phyloP scores from a whole-genome alignment of 2,329 filamentous ascomycete genomes.

The Cytospora paraplurivora region DNA sequence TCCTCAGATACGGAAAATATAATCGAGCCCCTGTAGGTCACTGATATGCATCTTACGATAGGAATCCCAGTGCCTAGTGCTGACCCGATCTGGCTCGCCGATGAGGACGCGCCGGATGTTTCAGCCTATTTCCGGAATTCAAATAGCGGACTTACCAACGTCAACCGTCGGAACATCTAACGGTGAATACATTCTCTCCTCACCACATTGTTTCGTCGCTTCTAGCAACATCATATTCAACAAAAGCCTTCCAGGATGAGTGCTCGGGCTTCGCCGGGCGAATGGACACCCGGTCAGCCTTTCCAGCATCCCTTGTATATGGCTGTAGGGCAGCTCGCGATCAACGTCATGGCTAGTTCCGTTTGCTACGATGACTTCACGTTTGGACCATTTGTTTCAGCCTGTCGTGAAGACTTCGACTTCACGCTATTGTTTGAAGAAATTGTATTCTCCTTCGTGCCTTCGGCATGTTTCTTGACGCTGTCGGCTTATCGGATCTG shows the following conservation, averaged over 20 bases:
- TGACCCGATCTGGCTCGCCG: conserved; percentile 3
- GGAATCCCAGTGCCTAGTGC: too few relatives aligned
- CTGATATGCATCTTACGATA: too few relatives aligned
- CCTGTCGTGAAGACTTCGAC: conserved; percentile 14
- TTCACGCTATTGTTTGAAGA: conserved; percentile 21
- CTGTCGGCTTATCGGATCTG: conserved; percentile 6
- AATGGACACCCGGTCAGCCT: neutral
- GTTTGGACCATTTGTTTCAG: conserved; percentile 3
- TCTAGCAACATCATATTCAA: neutral
- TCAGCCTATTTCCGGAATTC: neutral
- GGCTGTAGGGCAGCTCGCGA: neutral
- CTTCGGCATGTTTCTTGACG: conserved; percentile 6
- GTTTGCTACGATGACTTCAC: conserved; percentile 5
- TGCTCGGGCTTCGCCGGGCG: neutral
- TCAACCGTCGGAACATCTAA: neutral
- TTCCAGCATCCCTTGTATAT: neutral
- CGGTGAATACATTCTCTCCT: neutral
- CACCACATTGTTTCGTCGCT: neutral
- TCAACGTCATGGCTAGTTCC: neutral
- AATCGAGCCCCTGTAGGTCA: too few relatives aligned
- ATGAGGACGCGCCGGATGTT: neutral
- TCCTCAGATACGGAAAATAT: too few relatives aligned
- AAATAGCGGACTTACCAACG: neutral
- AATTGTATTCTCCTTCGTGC: conserved; percentile 5
- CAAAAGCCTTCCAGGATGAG: neutral